phyloP scores from a whole-genome alignment of 2,329 filamentous ascomycete genomes.

The Apiospora arundinis region DNA sequence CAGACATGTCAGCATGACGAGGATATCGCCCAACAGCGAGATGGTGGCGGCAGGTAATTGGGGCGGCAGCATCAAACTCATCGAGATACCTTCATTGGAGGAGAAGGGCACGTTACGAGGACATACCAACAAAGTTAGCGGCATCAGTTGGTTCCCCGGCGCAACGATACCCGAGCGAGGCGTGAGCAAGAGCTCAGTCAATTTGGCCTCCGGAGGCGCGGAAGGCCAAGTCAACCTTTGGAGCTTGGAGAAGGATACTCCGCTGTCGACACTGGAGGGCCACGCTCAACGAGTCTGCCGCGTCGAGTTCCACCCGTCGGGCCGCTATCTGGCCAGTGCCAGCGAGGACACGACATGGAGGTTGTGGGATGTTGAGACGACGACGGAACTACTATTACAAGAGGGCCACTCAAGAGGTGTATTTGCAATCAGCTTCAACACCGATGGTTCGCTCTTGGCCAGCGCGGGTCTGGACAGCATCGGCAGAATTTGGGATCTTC shows the following conservation, averaged over 20 bases:
- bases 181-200: slow-evolving; percentile 76
- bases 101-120: slow-evolving; percentile 78
- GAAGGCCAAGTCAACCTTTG: slow-evolving; percentile 89
- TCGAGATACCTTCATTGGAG: slow-evolving; percentile 82
- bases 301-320: slow-evolving; percentile 93
- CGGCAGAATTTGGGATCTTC: slow-evolving; percentile 92
- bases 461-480: slow-evolving; percentile 95
- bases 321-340: slow-evolving; percentile 86
- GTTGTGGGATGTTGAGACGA: slow-evolving; percentile 90
- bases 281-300: slow-evolving; percentile 89
- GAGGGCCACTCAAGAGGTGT: slow-evolving; percentile 96
- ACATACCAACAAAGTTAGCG: slow-evolving; percentile 88
- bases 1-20: slow-evolving; percentile 87
- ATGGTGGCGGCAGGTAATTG: slow-evolving; percentile 90
- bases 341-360: slow-evolving; percentile 98
- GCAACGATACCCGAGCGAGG: slow-evolving; percentile 75
- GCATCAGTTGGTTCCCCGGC: slow-evolving; percentile 87
- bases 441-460: slow-evolving; percentile 87
- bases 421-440: slow-evolving; percentile 87
- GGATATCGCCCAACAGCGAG: slow-evolving; percentile 86
- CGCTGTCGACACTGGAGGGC: slow-evolving; percentile 79
- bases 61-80: slow-evolving; percentile 86
- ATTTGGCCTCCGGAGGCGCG: slow-evolving; percentile 88
- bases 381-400: slow-evolving; percentile 83
- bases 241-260: slow-evolving; percentile 87